Percentiles rank a stretch among this genome's conserved stretches.
phyloP scores from a whole-genome alignment of 345 rosid species.

The Camelina hispida region DNA sequence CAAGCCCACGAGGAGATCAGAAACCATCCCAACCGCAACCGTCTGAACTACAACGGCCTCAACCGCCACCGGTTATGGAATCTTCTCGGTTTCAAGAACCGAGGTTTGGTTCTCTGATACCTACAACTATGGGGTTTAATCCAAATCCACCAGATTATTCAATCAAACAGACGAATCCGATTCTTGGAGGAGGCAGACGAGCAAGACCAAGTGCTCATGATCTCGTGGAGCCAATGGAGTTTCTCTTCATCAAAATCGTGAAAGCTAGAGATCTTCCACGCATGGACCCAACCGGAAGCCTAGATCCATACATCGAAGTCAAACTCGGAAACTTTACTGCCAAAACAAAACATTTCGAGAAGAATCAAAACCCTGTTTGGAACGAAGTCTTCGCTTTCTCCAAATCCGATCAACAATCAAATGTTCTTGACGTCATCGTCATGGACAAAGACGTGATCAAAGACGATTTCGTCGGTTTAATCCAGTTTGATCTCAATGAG shows the following conservation, averaged over 20 bases:
- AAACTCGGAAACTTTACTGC: slow-evolving; percentile 91
- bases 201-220: slow-evolving; percentile 70
- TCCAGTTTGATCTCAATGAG: slow-evolving; percentile 67
- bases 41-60: not conserved
- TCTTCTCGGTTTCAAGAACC: slow-evolving; percentile 4
- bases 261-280: slow-evolving; percentile 83
- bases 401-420: slow-evolving; percentile 66
- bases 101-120: slow-evolving; percentile 5
- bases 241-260: slow-evolving; percentile 81
- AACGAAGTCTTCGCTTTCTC: slow-evolving; percentile 90
- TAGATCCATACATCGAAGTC: slow-evolving; percentile 84
- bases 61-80: slow-evolving; percentile 37
- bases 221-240: slow-evolving; percentile 92
- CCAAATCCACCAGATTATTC: slow-evolving; percentile 66
- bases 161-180: slow-evolving; percentile 83
- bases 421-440: slow-evolving; percentile 66
- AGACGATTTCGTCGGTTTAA: slow-evolving; percentile 79
- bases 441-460: slow-evolving; percentile 76
- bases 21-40: slow-evolving; percentile 47
- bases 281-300: slow-evolving; percentile 78
- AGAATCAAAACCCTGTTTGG: slow-evolving; percentile 83
- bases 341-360: slow-evolving; percentile 70
- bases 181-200: slow-evolving; percentile 77
- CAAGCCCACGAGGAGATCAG: slow-evolving; percentile 8
- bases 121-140: slow-evolving; percentile 13